Evolutionary conservation across 179 eudicot species (phyloP).

Genomic region (Patellifolia procumbens): DNA sequence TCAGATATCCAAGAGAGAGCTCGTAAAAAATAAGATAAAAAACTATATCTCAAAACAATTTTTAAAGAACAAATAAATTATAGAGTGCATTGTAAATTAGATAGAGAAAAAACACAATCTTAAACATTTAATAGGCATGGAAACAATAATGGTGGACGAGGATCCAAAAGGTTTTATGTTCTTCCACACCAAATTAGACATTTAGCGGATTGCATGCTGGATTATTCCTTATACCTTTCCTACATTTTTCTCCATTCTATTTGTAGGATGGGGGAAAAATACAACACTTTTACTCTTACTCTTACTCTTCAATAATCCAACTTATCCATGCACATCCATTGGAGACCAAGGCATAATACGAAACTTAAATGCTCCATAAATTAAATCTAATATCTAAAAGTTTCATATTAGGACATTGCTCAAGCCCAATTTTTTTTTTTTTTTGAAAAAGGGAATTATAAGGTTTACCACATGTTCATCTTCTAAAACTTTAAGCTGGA

Average conservation of each 20-base stretch:
- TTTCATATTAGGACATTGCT: background rate
- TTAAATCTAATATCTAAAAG: too few species aligned
- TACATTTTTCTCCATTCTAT: background rate
- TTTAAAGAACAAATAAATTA: background rate
- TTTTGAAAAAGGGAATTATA: too few species aligned
- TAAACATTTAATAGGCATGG: background rate
- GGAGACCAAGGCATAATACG: background rate
- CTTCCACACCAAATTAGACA: too few species aligned
- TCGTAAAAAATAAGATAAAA: background rate
- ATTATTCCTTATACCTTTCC: background rate
- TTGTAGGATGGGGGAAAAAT: background rate
- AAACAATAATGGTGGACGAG: background rate
- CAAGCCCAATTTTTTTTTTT: too few species aligned
- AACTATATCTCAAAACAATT: background rate
- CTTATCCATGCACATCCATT: background rate
- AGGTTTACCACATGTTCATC: background rate
- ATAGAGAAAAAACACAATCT: background rate
- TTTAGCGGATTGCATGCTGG: too few species aligned
- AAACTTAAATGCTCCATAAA: background rate
- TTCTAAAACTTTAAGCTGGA: background rate
- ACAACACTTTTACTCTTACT: background rate
- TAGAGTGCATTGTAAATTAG: background rate
- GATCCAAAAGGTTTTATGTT: background rate
- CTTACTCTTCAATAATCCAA: background rate
- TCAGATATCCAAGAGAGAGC: slow-evolving; percentile 17